Percentiles rank a stretch among this genome's conserved stretches.
These are phyloP conservation scores for Zangia roseola DNA, from an alignment of 768 basidiomycete genomes.

Conservation along the genomic window DNA sequence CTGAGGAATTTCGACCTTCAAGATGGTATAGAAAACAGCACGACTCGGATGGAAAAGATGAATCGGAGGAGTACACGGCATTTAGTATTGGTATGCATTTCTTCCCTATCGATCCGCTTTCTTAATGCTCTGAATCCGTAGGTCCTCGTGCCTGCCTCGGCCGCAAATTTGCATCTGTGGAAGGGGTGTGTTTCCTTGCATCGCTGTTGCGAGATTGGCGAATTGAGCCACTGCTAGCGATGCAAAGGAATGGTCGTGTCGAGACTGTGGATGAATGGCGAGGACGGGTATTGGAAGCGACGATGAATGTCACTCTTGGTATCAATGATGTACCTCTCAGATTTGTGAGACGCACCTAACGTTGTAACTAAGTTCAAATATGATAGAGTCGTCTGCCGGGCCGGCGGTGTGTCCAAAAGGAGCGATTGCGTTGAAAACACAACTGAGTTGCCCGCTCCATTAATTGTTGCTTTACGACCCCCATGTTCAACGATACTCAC, in stretches of 20 bases:
- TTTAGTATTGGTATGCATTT: conserved; percentile 22
- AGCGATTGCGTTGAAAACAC: neutral
- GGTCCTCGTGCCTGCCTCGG: conserved; percentile 55
- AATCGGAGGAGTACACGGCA: conserved; percentile 21
- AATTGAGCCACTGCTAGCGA: conserved; percentile 43
- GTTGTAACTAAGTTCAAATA: too few relatives aligned
- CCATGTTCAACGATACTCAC: conserved; percentile 16
- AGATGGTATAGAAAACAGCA: conserved; percentile 35
- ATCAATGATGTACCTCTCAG: conserved; percentile 23
- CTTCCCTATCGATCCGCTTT: neutral
- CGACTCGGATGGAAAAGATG: conserved; percentile 6
- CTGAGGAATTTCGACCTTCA: conserved; percentile 35
- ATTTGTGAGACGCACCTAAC: conserved; percentile 16
- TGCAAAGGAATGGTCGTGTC: conserved; percentile 4
- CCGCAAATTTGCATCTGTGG: conserved; percentile 52
- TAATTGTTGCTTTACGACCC: conserved; percentile 7
- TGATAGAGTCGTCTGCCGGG: too few relatives aligned
- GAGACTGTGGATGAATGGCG: conserved; percentile 26
- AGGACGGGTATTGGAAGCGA: conserved; percentile 20
- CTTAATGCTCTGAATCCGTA: conserved; percentile 11
- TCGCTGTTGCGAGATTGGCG: conserved; percentile 52
- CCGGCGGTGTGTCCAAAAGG: conserved; percentile 8
- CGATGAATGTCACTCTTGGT: conserved; percentile 12
- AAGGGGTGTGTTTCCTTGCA: conserved; percentile 53
- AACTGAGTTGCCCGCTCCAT: neutral